Percentiles rank a stretch among this genome's conserved stretches.
phyloP scores from a whole-genome alignment of 2,329 filamentous ascomycete genomes.

The Aspergillus sojae region DNA sequence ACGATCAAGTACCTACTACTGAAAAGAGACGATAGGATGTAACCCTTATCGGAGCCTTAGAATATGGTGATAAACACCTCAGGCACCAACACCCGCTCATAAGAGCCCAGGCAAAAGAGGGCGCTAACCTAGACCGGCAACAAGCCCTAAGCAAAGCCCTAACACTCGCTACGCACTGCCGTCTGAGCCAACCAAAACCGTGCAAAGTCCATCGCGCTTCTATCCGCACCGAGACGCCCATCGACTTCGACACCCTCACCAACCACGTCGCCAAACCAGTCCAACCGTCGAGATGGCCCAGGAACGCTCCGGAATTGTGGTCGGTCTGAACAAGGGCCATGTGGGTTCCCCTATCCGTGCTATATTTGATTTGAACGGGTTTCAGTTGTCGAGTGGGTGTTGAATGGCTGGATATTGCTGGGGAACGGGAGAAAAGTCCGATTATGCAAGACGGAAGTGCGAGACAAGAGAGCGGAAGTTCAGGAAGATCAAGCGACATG shows the following conservation, averaged over 20 bases:
- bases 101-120: not conserved
- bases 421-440: not conserved
- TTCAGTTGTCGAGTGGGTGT: conserved; percentile 16
- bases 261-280: conserved; percentile 37
- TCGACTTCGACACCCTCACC: conserved; percentile 30
- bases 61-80: conserved; percentile 3
- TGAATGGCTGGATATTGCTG: not conserved
- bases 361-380: conserved; percentile 3
- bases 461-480: not conserved
- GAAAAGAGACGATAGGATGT: not conserved
- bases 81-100: conserved; percentile 5
- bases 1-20: not conserved
- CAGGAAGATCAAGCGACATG: not conserved
- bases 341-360: conserved; percentile 53
- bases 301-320: conserved; percentile 57
- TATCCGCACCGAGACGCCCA: conserved; percentile 27
- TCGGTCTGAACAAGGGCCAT: conserved; percentile 67
- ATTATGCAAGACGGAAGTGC: not conserved
- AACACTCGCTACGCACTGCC: conserved; percentile 40
- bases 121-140: conserved; percentile 22
- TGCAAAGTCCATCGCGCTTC: conserved; percentile 25
- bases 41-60: not conserved
- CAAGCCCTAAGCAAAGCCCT: conserved; percentile 42
- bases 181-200: conserved; percentile 37
- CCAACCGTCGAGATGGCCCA: conserved; percentile 52